Evolutionary conservation across 2,329 filamentous ascomycete genomes (phyloP).

Genomic region (Emergomyces africanus): DNA sequence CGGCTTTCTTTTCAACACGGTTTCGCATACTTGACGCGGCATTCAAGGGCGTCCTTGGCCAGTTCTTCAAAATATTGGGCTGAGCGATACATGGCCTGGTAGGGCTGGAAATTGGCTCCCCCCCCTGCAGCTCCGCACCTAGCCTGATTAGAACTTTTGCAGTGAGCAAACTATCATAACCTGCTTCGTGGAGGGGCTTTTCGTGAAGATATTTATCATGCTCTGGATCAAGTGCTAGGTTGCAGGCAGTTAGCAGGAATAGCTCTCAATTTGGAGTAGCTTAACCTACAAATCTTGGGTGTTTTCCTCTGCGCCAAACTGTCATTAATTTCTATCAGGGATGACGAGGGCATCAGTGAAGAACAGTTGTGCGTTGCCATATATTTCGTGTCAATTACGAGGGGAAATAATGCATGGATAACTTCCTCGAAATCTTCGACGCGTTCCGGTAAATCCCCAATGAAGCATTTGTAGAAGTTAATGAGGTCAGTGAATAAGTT

Average conservation of each 20-base stretch:
- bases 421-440: conserved; percentile 40
- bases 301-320: conserved; percentile 14
- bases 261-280: background rate
- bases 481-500: conserved; percentile 51
- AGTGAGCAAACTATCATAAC: conserved; percentile 50
- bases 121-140: conserved; percentile 37
- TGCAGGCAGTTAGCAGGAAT: background rate
- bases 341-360: conserved; percentile 35
- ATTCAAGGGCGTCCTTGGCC: background rate
- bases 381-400: conserved; percentile 51
- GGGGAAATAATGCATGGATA: conserved; percentile 43
- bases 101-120: conserved; percentile 11
- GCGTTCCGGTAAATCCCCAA: conserved; percentile 43
- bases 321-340: conserved; percentile 19
- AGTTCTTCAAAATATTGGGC: background rate
- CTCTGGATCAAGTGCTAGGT: conserved; percentile 18
- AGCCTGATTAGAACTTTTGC: conserved; percentile 46
- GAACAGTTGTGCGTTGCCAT: conserved; percentile 44
- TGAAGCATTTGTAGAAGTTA: conserved; percentile 49
- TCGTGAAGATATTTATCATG: conserved; percentile 20
- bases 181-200: conserved; percentile 42
- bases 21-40: background rate
- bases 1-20: background rate
- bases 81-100: background rate
- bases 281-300: conserved; percentile 21